Percentiles rank a stretch among this genome's conserved stretches.
Evolutionary conservation across 129 eudicot species (phyloP).

Genomic region (Tagetes patula): DNA sequence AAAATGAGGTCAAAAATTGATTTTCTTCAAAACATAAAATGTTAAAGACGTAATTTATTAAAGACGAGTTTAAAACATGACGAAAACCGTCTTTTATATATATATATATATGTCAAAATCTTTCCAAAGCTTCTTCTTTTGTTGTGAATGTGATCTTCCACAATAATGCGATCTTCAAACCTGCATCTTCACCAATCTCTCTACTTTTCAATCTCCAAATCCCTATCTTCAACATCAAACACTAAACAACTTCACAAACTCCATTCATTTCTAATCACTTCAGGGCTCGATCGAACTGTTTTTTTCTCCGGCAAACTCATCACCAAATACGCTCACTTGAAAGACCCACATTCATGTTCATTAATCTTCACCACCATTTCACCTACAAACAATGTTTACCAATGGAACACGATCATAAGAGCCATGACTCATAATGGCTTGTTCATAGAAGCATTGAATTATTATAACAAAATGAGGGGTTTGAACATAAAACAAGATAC

Average conservation of each 20-base stretch:
- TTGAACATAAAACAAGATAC: constrained; percentile 51
- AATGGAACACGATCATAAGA: constrained; percentile 66
- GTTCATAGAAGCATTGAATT: constrained; percentile 42
- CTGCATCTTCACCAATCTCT: constrained; percentile 27
- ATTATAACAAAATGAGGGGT: constrained; percentile 45
- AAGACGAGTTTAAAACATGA: too few species aligned
- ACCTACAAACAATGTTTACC: constrained; percentile 38
- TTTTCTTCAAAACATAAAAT: too few species aligned
- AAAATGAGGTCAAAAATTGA: too few species aligned
- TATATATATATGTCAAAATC: not conserved
- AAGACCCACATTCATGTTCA: constrained; percentile 42
- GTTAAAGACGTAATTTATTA: too few species aligned
- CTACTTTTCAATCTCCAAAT: constrained; percentile 34
- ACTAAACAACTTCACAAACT: constrained; percentile 39
- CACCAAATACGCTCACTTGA: constrained; percentile 55
- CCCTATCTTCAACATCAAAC: constrained; percentile 37
- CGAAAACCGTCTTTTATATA: too few species aligned
- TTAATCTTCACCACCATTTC: constrained; percentile 36
- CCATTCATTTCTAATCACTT: constrained; percentile 50
- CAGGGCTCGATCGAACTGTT: constrained; percentile 39
- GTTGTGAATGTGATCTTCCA: not conserved
- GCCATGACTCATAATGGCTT: constrained; percentile 67
- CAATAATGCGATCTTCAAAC: constrained; percentile 35
- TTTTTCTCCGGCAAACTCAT: constrained; percentile 61
- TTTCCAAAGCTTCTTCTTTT: not conserved